Conservation (phyloP, 2,329 filamentous ascomycete species). For the Bipolaris sorokiniana region DNA sequence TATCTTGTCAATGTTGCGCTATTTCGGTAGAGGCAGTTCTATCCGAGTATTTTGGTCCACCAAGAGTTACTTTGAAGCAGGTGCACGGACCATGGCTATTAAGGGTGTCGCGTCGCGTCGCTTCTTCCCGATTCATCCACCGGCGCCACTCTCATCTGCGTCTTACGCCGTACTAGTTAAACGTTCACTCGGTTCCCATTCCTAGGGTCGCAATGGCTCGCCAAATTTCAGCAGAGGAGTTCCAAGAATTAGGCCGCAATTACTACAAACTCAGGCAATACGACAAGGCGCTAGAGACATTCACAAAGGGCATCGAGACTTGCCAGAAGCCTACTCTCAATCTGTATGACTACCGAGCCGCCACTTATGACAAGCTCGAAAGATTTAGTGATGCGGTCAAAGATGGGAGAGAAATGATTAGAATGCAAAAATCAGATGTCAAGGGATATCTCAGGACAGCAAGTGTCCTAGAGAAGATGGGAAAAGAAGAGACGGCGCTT, state of each 20-base stretch:
- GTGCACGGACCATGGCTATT: not conserved
- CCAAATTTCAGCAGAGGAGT: slow-evolving; percentile 43
- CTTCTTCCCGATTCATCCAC: not conserved
- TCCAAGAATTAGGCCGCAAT: slow-evolving; percentile 42
- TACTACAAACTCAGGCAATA: slow-evolving; percentile 49
- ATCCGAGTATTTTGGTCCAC: too few relatives aligned
- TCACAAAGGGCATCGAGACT: slow-evolving; percentile 41
- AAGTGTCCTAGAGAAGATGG: slow-evolving; percentile 55
- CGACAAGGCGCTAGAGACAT: slow-evolving; percentile 42
- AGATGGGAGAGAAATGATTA: slow-evolving; percentile 65
- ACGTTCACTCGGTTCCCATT: not conserved
- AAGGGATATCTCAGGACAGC: slow-evolving; percentile 64
- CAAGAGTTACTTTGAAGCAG: too few relatives aligned
- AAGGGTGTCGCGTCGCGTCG: slow-evolving; percentile 5
- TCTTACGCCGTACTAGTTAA: too few relatives aligned
- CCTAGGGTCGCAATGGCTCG: slow-evolving; percentile 31
- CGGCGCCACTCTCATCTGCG: not conserved
- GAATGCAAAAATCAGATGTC: slow-evolving; percentile 57
- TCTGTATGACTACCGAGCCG: slow-evolving; percentile 62
- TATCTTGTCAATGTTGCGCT: too few relatives aligned
- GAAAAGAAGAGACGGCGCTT: slow-evolving; percentile 60
- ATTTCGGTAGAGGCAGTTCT: too few relatives aligned
- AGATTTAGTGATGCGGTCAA: slow-evolving; percentile 59
- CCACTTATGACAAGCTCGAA: slow-evolving; percentile 60
- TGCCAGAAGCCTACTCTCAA: slow-evolving; percentile 28